These are phyloP conservation scores for Capsicum baccatum DNA, from an alignment of 257 asterid genomes.

Conservation along the genomic window DNA sequence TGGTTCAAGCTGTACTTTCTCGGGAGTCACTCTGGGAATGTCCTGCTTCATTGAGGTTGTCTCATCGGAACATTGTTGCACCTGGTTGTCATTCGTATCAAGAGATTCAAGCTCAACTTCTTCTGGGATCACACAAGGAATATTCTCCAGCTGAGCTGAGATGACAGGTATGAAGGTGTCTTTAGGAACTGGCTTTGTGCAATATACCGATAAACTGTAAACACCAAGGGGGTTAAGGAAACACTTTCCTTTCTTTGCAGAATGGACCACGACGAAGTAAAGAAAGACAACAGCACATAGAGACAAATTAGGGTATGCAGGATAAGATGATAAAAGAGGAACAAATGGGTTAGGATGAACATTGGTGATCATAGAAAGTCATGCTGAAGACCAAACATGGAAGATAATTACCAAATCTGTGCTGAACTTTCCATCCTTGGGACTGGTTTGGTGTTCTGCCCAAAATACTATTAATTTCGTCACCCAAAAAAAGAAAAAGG, in stretches of 20 bases:
- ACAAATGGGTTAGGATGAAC: background rate
- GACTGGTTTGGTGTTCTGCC: background rate
- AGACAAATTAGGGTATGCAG: background rate
- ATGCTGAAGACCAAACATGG: background rate
- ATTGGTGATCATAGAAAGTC: background rate
- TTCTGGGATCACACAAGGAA: constrained; percentile 24
- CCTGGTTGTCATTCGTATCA: background rate
- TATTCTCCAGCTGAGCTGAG: background rate
- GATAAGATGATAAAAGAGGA: background rate
- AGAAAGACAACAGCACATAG: background rate
- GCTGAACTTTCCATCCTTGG: background rate
- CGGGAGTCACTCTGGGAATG: constrained; percentile 63
- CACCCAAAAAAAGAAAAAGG: constrained; percentile 48
- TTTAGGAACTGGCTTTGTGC: background rate
- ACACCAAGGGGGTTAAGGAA: background rate
- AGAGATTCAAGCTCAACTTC: constrained; percentile 4
- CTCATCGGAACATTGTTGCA: constrained; percentile 47
- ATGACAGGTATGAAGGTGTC: background rate
- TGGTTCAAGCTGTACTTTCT: constrained; percentile 34
- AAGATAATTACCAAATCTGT: background rate
- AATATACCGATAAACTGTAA: background rate
- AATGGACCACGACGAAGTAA: constrained; percentile 17
- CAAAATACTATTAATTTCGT: background rate
- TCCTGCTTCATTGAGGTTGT: constrained; percentile 47
- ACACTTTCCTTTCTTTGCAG: constrained; percentile 23